A percentile compares a stretch with the other conserved stretches of the same genome.
Evolutionary conservation across 306 rosid species (phyloP).

Genomic region (Gleditsia sinensis): DNA sequence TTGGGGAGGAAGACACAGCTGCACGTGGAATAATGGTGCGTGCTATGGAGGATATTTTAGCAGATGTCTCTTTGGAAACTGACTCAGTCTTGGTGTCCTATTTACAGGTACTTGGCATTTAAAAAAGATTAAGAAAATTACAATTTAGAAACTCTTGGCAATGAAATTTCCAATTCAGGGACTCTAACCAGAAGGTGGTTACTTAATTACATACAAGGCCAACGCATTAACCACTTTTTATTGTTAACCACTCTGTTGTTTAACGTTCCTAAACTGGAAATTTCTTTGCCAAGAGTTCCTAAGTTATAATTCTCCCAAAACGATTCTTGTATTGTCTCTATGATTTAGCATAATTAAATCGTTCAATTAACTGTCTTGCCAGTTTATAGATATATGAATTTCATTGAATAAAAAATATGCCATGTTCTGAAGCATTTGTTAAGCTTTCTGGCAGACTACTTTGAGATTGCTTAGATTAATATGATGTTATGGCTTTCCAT

Average conservation of each 20-base stretch:
- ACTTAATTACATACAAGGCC: not conserved
- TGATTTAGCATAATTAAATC: constrained; percentile 18
- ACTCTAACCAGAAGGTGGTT: too few species aligned
- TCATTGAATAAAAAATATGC: constrained; percentile 6
- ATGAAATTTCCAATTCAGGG: not conserved
- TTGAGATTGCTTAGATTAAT: constrained; percentile 18
- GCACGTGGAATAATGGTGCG: constrained; percentile 99
- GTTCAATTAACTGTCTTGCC: not conserved
- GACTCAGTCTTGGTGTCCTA: constrained; percentile 88
- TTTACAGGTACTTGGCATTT: constrained; percentile 70
- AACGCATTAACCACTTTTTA: not conserved
- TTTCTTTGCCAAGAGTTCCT: not conserved
- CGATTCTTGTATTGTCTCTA: not conserved
- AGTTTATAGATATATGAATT: not conserved
- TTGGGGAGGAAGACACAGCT: constrained; percentile 98
- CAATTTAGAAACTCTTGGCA: not conserved
- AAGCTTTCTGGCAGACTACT: constrained; percentile 22
- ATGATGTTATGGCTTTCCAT: constrained; percentile 30
- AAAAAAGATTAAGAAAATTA: not conserved
- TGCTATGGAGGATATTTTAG: constrained; percentile 94
- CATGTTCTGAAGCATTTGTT: constrained; percentile 9
- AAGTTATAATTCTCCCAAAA: too few species aligned
- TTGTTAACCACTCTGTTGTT: not conserved
- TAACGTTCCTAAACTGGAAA: not conserved
- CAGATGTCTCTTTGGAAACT: constrained; percentile 71